Evolutionary conservation across 2,329 filamentous ascomycete genomes (phyloP).

Genomic region (Colletotrichum sp.): DNA sequence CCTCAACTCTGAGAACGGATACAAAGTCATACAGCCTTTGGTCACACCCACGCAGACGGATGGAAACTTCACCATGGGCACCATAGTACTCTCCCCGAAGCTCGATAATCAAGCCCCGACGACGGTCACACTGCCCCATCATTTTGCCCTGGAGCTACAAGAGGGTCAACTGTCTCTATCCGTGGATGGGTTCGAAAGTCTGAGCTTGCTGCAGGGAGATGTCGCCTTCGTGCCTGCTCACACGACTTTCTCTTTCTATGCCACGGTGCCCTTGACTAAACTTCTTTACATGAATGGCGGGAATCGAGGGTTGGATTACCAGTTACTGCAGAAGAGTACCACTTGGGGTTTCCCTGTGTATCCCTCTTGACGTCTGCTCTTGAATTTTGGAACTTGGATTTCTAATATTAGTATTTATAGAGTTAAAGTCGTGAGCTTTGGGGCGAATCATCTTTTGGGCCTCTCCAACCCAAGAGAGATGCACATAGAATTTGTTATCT

Average conservation of each 20-base stretch:
- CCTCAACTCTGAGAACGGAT: slow-evolving; percentile 40
- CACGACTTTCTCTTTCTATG: slow-evolving; percentile 24
- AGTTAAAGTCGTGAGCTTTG: background rate
- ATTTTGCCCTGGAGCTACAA: slow-evolving; percentile 28
- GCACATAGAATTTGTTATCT: rapidly evolving
- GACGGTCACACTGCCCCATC: background rate
- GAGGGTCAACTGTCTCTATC: slow-evolving; percentile 26
- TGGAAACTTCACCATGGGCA: slow-evolving; percentile 47
- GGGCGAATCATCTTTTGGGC: rapidly evolving
- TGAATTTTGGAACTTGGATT: rapidly evolving
- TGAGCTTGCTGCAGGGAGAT: slow-evolving; percentile 26
- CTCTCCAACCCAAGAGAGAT: no score
- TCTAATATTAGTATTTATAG: rapidly evolving
- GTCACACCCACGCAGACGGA: slow-evolving; percentile 42
- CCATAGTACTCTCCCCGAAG: slow-evolving; percentile 37
- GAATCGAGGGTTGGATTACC: slow-evolving; percentile 24
- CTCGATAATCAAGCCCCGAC: background rate
- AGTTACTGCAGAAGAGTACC: slow-evolving; percentile 22
- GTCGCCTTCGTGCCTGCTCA: slow-evolving; percentile 27
- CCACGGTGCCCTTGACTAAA: slow-evolving; percentile 27
- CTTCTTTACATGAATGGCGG: slow-evolving; percentile 30
- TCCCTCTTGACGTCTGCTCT: background rate
- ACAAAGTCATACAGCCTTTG: slow-evolving; percentile 49
- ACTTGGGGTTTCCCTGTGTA: slow-evolving; percentile 26
- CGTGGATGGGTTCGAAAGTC: slow-evolving; percentile 23